Evolutionary conservation across 108 stramenopile genomes (phyloP).

Genomic region (Cyclostephanos invisitatus): DNA sequence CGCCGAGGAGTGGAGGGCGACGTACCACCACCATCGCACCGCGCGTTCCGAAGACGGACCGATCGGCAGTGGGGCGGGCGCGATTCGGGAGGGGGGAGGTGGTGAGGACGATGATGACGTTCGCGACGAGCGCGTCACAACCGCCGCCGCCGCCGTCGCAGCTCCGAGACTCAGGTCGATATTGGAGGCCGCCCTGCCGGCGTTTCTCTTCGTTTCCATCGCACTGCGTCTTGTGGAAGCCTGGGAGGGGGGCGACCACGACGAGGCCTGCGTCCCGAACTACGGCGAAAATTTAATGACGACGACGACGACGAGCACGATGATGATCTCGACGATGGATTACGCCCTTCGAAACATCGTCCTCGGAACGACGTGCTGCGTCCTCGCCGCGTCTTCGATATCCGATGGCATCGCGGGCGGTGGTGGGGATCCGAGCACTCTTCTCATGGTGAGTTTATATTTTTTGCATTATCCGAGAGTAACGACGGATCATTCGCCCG

Average conservation of each 20-base stretch:
- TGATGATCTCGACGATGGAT: no score
- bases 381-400: slow-evolving; percentile 17
- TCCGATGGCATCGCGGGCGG: background rate
- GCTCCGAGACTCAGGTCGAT: no score
- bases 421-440: slow-evolving; percentile 28
- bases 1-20: slow-evolving; percentile 45
- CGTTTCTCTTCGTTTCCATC: slow-evolving; percentile 59
- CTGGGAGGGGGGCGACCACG: slow-evolving; percentile 9
- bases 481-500: background rate
- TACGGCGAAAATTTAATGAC: background rate
- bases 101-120: slow-evolving; percentile 36
- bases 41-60: slow-evolving; percentile 4
- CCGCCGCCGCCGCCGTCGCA: slow-evolving; percentile 31
- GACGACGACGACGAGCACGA: slow-evolving; percentile 18
- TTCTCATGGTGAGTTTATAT: slow-evolving; percentile 10
- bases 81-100: no score
- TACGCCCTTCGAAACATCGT: slow-evolving; percentile 20
- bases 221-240: slow-evolving; percentile 20
- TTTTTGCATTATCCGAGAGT: no score
- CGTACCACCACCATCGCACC: slow-evolving; percentile 1
- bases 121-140: background rate
- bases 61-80: no score
- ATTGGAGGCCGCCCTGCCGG: no score
- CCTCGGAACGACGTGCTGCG: slow-evolving; percentile 23
- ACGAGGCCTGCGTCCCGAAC: background rate